Evolutionary conservation across 257 asterid genomes (phyloP), one percentile per base, ranked within the genome.

Genomic region (Vinca minor): DNA sequence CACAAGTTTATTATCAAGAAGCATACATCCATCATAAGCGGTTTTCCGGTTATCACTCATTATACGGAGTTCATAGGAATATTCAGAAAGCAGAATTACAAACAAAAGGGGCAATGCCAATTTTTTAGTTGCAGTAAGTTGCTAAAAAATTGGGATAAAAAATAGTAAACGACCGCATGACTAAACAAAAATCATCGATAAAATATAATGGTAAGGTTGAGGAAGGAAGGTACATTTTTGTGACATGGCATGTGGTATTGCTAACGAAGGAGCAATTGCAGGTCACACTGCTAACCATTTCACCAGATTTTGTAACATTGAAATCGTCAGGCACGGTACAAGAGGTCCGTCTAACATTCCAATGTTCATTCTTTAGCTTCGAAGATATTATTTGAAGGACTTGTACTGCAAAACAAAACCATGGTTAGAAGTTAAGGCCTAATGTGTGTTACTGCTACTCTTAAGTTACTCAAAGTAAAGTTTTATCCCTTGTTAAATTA

Each of bases 231-330:
- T 84, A 92, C 98, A 92, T 82, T 78, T 17, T 65, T 23, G 94
- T 83, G 36, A 92, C 89, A 71, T 87, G 98, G 81, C 98, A 92
- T 44, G 50, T 34, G 13, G 95, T 73, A 64, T 20, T 67, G 73
- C 3, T 63, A 53, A 32, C 67, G 71, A 78, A 83, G 36, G 84
- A 31, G 75, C 98, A 92, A 73, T 89, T 73, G 62, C 98, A 92
- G 8, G 52, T 63, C 45, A 85, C 74, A 15, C 55, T 66, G 70
- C 94, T 82, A 25, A 45, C 8, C 39, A 70, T 15, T 0, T 20
- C n/a, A 2, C 0, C 28, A 59, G 29, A 11, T 23, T 20, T 1
- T 26, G 82, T 88, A 69, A 0, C 13, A 75, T 89, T 85, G 49
- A 87, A 72, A 59, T 73, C 87, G 32, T 11, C 45, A 3, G 72